Percentiles rank a stretch among this genome's conserved stretches.
Evolutionary conservation across 148 eudicot genomes (phyloP).

Genomic region (Polygonum maritimum): DNA sequence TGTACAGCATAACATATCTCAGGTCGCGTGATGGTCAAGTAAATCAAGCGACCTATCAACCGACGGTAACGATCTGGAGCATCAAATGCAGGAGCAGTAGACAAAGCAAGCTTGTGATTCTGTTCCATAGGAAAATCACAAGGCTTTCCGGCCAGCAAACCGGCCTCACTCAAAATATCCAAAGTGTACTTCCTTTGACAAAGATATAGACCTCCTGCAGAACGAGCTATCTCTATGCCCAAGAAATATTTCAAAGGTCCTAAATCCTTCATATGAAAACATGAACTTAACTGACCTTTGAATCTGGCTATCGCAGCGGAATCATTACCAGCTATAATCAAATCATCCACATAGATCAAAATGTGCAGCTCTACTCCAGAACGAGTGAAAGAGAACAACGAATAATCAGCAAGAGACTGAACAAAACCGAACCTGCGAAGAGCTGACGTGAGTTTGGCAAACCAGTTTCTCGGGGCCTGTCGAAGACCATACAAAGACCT

Average conservation of each 20-base stretch:
- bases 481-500: constrained; percentile 8
- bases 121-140: background rate
- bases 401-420: constrained; percentile 1
- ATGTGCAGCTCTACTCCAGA: background rate
- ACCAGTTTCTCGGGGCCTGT: constrained; percentile 5
- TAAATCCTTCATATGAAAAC: constrained; percentile 13
- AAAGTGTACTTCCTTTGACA: background rate
- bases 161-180: background rate
- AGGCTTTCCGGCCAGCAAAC: background rate
- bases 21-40: background rate
- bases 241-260: constrained; percentile 12
- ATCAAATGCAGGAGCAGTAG: background rate
- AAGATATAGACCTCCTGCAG: background rate
- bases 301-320: background rate
- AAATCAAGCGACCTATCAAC: background rate
- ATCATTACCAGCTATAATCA: constrained; percentile 2
- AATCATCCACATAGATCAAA: constrained; percentile 7
- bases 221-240: constrained; percentile 1
- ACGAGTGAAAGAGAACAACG: background rate
- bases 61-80: background rate
- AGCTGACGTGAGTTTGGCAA: background rate
- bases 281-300: background rate
- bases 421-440: background rate
- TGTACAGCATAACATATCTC: background rate
- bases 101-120: background rate